phyloP scores from a whole-genome alignment of 768 basidiomycete species.

The Kwoniella sp. region DNA sequence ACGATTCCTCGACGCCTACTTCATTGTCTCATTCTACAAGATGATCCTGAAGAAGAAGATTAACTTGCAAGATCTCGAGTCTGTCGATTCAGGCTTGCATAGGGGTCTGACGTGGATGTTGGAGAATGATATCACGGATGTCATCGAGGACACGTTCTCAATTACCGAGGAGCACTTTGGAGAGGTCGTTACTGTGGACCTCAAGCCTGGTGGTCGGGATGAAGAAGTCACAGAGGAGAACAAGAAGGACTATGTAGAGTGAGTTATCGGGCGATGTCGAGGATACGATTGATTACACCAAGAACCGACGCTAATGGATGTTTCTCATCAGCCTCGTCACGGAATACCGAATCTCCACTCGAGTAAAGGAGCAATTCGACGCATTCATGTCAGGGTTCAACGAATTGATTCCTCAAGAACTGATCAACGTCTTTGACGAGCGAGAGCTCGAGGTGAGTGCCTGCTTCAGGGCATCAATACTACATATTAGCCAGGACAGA shows the following conservation, averaged over 20 bases:
- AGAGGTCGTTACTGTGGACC: conserved; percentile 94
- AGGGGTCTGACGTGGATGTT: conserved; percentile 99
- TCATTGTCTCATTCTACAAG: conserved; percentile 99
- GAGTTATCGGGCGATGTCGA: conserved; percentile 30
- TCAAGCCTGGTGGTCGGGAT: conserved; percentile 84
- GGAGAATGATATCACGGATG: conserved; percentile 98
- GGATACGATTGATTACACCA: too few relatives aligned
- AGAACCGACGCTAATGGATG: too few relatives aligned
- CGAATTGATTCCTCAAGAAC: conserved; percentile 95
- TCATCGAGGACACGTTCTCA: conserved; percentile 97
- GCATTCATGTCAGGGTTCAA: conserved; percentile 99
- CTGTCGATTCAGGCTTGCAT: conserved; percentile 91
- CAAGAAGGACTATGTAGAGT: conserved; percentile 98
- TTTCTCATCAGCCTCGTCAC: conserved; percentile 64
- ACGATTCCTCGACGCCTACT: conserved; percentile 98
- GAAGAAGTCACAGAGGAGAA: conserved; percentile 91
- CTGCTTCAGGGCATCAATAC: conserved; percentile 8
- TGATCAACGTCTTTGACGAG: conserved; percentile 98
- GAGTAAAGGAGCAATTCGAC: conserved; percentile 97
- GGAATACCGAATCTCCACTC: conserved; percentile 94
- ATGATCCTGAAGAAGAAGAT: conserved; percentile 99
- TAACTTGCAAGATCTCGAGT: conserved; percentile 86
- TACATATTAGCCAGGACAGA: not conserved
- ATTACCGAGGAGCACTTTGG: conserved; percentile 97
- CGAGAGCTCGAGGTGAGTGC: conserved; percentile 73